Conservation (phyloP, 257 asterid genomes). For the Solanum medicagineum region DNA sequence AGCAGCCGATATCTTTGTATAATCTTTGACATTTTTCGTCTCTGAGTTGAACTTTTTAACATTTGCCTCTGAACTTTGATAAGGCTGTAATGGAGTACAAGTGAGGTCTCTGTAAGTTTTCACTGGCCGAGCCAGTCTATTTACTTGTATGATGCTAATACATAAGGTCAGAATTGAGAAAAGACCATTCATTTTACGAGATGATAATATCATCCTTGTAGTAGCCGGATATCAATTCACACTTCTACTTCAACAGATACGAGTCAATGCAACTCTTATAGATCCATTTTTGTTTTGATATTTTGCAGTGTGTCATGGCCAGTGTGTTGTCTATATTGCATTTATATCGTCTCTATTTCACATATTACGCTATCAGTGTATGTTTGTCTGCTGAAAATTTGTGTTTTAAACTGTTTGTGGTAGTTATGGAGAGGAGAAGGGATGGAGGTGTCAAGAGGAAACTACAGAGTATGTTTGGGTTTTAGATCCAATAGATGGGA, state of each 20-base stretch:
- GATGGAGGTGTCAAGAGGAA: slow-evolving; percentile 70
- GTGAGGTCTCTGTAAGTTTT: neutral
- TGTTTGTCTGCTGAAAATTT: neutral
- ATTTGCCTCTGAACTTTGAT: neutral
- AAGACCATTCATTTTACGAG: neutral
- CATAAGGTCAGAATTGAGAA: neutral
- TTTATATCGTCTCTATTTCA: neutral
- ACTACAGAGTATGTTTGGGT: slow-evolving; percentile 87
- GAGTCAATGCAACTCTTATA: neutral
- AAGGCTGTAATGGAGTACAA: neutral
- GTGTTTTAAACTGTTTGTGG: neutral
- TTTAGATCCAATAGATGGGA: slow-evolving; percentile 95
- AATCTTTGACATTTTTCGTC: neutral
- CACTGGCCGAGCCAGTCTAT: neutral
- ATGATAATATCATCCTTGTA: neutral
- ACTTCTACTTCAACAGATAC: neutral
- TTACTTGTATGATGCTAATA: neutral
- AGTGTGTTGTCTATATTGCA: neutral
- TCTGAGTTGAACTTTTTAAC: neutral
- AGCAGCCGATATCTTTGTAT: neutral
- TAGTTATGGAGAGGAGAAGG: slow-evolving; percentile 93
- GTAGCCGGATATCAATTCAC: neutral
- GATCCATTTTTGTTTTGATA: neutral
- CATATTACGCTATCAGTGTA: neutral
- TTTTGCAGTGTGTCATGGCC: neutral